Conservation (phyloP, 164 flowering plant genomes). For the Euptelea pleiosperma region DNA sequence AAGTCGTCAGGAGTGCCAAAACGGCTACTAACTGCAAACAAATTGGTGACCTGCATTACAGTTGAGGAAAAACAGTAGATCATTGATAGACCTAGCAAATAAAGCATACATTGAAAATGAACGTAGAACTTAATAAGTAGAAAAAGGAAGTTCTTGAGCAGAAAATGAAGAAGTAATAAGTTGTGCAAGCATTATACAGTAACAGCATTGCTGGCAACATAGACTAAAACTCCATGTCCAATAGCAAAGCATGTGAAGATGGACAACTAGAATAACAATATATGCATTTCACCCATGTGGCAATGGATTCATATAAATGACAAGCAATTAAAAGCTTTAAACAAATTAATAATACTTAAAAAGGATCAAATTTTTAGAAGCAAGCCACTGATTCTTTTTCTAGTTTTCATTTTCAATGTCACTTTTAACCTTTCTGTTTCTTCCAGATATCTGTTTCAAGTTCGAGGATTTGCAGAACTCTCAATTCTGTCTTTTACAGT, state of each 20-base stretch:
- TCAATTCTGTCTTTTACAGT: no score
- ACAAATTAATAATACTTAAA: no score
- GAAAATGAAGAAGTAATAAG: neutral
- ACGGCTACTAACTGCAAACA: slow-evolving; percentile 91
- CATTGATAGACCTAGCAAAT: neutral
- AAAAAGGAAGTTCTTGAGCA: neutral
- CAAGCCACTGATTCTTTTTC: no score
- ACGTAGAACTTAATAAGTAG: neutral
- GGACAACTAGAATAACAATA: neutral
- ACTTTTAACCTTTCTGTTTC: no score
- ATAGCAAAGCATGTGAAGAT: neutral
- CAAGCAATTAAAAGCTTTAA: no score
- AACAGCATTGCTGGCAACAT: neutral
- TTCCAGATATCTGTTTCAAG: no score
- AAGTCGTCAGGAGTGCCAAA: slow-evolving; percentile 97
- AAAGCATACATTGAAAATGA: slow-evolving; percentile 5
- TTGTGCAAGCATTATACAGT: neutral
- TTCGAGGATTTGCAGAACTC: no score
- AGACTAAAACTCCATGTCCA: no score
- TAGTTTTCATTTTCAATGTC: no score
- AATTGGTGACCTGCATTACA: slow-evolving; percentile 76
- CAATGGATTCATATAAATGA: no score
- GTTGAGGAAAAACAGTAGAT: neutral
- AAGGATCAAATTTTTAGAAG: no score
- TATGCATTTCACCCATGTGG: no score